Conservation (phyloP, 2,329 filamentous ascomycete species). For the Ceratocystis harringtonii region DNA sequence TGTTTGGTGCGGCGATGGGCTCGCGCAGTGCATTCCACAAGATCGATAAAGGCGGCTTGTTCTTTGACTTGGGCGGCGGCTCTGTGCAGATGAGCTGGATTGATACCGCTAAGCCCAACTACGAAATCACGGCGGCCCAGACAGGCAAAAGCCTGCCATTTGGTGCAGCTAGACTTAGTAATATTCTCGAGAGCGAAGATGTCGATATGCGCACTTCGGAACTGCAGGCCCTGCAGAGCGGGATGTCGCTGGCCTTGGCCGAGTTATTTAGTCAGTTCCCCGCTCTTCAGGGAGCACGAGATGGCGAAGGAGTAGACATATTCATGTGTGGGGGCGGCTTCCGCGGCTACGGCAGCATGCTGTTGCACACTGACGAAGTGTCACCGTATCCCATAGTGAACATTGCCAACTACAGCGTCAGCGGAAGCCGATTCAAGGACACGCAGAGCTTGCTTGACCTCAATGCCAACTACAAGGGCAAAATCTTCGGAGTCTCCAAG, state of each 20-base stretch:
- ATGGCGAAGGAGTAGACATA: slow-evolving; percentile 41
- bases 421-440: slow-evolving; percentile 43
- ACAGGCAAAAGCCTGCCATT: slow-evolving; percentile 45
- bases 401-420: slow-evolving; percentile 62
- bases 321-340: slow-evolving; percentile 87
- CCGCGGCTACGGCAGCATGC: slow-evolving; percentile 75
- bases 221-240: slow-evolving; percentile 37
- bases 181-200: slow-evolving; percentile 31
- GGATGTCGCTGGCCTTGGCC: slow-evolving; percentile 46
- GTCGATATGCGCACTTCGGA: slow-evolving; percentile 31
- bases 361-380: slow-evolving; percentile 63
- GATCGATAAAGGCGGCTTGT: slow-evolving; percentile 44
- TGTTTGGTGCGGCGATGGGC: slow-evolving; percentile 63
- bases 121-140: slow-evolving; percentile 38
- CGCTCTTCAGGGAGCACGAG: slow-evolving; percentile 28
- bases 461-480: slow-evolving; percentile 36
- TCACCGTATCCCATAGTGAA: slow-evolving; percentile 70
- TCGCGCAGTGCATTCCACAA: slow-evolving; percentile 57
- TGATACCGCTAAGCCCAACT: slow-evolving; percentile 32
- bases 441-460: slow-evolving; percentile 36
- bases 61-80: slow-evolving; percentile 73
- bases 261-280: slow-evolving; percentile 36
- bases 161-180: slow-evolving; percentile 43
- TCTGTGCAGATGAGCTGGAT: slow-evolving; percentile 52
- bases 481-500: slow-evolving; percentile 65